Evolutionary conservation across 257 asterid species (phyloP).

Genomic region (Solanum lycopersicoides): DNA sequence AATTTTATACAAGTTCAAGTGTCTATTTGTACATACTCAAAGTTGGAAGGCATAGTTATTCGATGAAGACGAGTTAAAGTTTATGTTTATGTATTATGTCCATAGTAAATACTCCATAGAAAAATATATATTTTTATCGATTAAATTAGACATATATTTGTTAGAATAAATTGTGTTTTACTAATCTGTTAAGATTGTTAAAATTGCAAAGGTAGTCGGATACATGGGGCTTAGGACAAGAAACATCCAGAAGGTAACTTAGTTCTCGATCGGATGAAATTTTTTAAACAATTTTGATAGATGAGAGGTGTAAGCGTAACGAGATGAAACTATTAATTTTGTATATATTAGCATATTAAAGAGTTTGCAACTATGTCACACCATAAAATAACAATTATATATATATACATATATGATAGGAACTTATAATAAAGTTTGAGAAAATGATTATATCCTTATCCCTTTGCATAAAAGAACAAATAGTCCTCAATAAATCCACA

Average conservation of each 20-base stretch:
- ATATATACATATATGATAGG: not conserved
- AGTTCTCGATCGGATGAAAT: too few relatives aligned
- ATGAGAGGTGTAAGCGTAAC: too few relatives aligned
- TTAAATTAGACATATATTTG: not conserved
- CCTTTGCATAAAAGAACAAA: not conserved
- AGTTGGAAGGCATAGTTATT: too few relatives aligned
- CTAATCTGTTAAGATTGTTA: rapidly evolving
- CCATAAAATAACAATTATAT: not conserved
- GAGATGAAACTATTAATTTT: not conserved
- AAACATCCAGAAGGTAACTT: rapidly evolving
- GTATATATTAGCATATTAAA: not conserved
- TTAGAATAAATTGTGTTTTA: not conserved
- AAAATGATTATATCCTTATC: not conserved
- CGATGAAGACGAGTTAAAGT: too few relatives aligned
- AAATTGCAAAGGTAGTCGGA: not conserved
- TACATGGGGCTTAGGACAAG: not conserved
- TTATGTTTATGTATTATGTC: too few relatives aligned
- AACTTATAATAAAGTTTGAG: not conserved
- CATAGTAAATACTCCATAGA: not conserved
- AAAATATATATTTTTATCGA: not conserved
- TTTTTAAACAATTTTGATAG: too few relatives aligned
- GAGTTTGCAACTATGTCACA: not conserved
- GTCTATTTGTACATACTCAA: too few relatives aligned
- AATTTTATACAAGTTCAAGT: too few relatives aligned
- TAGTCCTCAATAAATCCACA: not conserved